A percentile compares a stretch with the other conserved stretches of the same genome.
These are phyloP conservation scores for Alternaria burnsii DNA, from an alignment of 2,329 filamentous ascomycete species.

Conservation along the genomic window DNA sequence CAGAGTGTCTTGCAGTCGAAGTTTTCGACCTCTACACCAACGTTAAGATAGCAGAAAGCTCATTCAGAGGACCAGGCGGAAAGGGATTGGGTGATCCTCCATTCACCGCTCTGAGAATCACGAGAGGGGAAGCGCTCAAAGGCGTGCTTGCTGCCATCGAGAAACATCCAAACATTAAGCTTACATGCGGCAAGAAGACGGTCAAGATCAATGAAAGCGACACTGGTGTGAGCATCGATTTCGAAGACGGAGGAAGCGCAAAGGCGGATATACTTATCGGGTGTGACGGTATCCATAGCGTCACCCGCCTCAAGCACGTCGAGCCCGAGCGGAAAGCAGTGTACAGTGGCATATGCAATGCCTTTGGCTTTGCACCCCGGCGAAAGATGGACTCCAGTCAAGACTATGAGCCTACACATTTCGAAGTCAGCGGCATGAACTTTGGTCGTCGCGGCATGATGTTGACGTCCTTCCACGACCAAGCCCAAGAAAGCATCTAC, in stretches of 20 bases:
- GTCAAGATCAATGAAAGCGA: conserved; percentile 53
- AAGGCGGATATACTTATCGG: conserved; percentile 62
- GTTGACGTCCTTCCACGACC: conserved; percentile 54
- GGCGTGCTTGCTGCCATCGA: conserved; percentile 53
- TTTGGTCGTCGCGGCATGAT: conserved; percentile 57
- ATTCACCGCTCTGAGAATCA: conserved; percentile 56
- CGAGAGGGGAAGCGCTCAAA: conserved; percentile 55
- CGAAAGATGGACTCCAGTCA: conserved; percentile 28
- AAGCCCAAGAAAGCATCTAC: conserved; percentile 50
- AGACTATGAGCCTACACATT: conserved; percentile 43
- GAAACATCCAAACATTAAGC: conserved; percentile 52
- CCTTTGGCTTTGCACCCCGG: conserved; percentile 56
- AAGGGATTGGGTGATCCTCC: conserved; percentile 56
- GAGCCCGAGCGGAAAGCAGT: conserved; percentile 54
- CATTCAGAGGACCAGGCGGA: conserved; percentile 53
- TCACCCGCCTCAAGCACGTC: conserved; percentile 55
- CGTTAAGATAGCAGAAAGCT: conserved; percentile 54
- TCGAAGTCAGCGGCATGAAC: conserved; percentile 56
- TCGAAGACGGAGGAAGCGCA: conserved; percentile 56
- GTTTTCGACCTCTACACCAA: conserved; percentile 56
- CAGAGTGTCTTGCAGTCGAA: conserved; percentile 55
- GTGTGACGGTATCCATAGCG: conserved; percentile 63
- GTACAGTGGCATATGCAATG: conserved; percentile 58
- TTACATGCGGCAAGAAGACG: conserved; percentile 56
- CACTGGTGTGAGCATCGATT: conserved; percentile 53